A percentile compares a stretch with the other conserved stretches of the same genome.
These are phyloP conservation scores for Salpingoeca rosetta DNA, from an alignment of 78 protist species.

Conservation along the genomic window DNA sequence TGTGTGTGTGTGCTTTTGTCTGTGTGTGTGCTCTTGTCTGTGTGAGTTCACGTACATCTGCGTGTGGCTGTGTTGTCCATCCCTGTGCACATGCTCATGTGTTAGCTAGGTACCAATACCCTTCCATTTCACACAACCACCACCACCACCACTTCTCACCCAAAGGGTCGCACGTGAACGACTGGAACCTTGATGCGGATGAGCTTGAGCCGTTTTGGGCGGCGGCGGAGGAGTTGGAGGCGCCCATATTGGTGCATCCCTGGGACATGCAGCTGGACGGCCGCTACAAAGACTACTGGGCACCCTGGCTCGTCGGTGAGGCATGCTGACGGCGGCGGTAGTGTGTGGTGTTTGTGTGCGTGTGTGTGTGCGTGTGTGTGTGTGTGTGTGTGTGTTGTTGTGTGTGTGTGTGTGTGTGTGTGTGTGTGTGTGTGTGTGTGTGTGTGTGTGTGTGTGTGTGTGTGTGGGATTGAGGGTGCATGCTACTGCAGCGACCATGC, in stretches of 20 bases:
- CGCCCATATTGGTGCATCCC: constrained; percentile 82
- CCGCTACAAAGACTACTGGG: constrained; percentile 46
- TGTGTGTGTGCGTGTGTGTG: not conserved
- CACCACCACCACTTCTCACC: no score
- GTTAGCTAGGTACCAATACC: no score
- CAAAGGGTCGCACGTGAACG: constrained; percentile 74
- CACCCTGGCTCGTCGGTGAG: constrained; percentile 40
- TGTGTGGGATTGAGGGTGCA: no score
- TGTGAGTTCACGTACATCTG: no score
- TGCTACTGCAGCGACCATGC: no score
- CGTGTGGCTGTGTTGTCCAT: no score
- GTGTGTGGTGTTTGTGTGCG: not conserved
- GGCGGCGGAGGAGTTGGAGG: constrained; percentile 31
- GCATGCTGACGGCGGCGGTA: not conserved
- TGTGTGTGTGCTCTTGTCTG: not conserved
- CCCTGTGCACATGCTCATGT: no score
- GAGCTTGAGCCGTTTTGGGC: constrained; percentile 66
- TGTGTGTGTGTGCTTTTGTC: no score
- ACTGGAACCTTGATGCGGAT: constrained; percentile 66
- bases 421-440: no score
- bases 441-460: no score
- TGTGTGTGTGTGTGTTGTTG: not conserved
- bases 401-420: no score
- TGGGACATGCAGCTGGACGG: constrained; percentile 76
- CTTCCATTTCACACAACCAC: no score